phyloP scores from a whole-genome alignment of 2,329 filamentous ascomycete genomes.

The Ceratocystis lukuohia region DNA sequence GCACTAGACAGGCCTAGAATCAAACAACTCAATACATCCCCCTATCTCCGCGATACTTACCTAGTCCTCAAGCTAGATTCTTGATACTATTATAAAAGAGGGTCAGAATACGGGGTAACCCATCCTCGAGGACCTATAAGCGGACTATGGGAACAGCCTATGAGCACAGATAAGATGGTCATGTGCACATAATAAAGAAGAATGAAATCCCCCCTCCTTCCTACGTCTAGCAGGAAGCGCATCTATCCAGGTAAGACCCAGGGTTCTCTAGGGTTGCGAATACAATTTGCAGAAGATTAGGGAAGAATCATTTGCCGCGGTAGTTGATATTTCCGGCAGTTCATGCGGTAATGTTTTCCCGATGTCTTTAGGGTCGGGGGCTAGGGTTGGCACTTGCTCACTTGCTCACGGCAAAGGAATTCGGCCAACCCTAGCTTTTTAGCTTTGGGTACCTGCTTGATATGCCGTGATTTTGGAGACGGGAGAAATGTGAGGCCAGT shows the following conservation, averaged over 20 bases:
- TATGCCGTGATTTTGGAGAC: conserved; percentile 1
- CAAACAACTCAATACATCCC: too few relatives aligned
- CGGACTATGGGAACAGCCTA: neutral
- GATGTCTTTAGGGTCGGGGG: neutral
- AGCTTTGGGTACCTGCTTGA: neutral
- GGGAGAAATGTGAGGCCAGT: neutral
- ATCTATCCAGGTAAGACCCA: neutral
- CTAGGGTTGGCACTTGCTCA: neutral
- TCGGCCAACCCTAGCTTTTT: neutral
- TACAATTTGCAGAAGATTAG: neutral
- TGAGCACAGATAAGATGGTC: neutral
- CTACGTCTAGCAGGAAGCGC: neutral
- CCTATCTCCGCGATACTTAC: too few relatives aligned
- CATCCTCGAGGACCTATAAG: neutral
- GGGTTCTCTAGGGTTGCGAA: neutral
- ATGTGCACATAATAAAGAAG: neutral
- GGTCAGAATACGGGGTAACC: neutral
- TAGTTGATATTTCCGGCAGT: neutral
- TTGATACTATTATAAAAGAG: neutral
- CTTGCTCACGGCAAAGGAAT: neutral
- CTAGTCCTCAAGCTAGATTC: too few relatives aligned
- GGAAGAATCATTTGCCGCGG: conserved; percentile 1
- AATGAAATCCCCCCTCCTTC: neutral
- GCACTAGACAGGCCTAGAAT: too few relatives aligned
- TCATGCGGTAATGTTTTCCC: neutral